Base-by-base conservation (phyloP, 257 asterid species). In the Rhazya stricta region DNA sequence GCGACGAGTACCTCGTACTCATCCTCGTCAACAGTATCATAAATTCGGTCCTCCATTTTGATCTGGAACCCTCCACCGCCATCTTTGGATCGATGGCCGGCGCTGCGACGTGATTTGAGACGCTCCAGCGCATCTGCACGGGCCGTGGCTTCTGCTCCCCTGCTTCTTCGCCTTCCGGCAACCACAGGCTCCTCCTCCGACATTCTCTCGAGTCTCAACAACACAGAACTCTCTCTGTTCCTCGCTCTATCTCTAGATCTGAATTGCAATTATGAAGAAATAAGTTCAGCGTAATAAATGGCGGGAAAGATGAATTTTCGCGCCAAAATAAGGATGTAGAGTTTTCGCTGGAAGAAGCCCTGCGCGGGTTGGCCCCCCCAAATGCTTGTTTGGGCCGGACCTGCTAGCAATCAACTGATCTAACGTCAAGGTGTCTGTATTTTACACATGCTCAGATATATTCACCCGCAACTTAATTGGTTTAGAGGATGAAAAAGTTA, bases 1-100 rank as follows among this genome's bases (percentile, higher is more conserved):
- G 99, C 91, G 3, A 94, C 99, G 27, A 90, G 80, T 32, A 86
- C 91, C 53, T 88, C 88, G 80, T 94, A 94, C 90, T 90, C 87
- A n/a, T 89, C 94, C 0, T 92, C 99, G 46, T 94, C 97, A 3
- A 94, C 90, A 0, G 89, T 83, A 72, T 92, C 99, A 73, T 89
- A 94, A 54, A 94, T 94, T 15, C 90, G 96, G 75, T 87, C 79
- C 67, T 92, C 97, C 83, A 92, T 82, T 82, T 87, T 94, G 69
- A 94, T 58, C 83, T 90, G 93, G 76, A 83, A 81, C 60, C 88
- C 90, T 2, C 87, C 91, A 9, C 87, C 81, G 16, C 65, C 79
- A 0, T 90, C 94, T 62, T 82, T 41, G 25, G 88, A 86, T 51
- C 91, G 89, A 37, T 91, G 90, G 68, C 87, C 91, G 63, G 94